Evolutionary conservation across 2,329 filamentous ascomycete genomes (phyloP), one percentile per base, ranked within the genome.

Genomic region (Hawksworthiomyces lignivorus): DNA sequence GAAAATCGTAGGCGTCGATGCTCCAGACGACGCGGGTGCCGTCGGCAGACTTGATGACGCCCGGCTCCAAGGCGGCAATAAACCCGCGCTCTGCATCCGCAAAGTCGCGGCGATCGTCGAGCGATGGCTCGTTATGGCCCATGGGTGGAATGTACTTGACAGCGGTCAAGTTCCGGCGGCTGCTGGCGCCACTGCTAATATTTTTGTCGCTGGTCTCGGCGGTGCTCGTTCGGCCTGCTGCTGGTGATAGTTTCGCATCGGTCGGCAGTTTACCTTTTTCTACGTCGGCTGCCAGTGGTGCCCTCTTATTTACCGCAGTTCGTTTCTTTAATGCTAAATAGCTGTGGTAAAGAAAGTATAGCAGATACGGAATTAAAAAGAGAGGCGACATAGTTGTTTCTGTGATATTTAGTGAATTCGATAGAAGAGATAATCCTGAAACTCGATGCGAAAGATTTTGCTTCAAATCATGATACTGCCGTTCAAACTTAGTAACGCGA

Each of bases 41-140:
- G 29, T 39, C 37, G n/a, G 37, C 37, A 14, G 29, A 18, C 29
- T 27, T 32, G 20, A 39, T 20, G 21, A 39, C 15, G 21, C 37
- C 37, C n/a, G 37, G 37, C 10, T 39, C 17, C 4, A 39, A 30
- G 1, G 37, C 37, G 1, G 37, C 37, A 14, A 39, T 33, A 12
- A 39, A 39, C 11, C 37, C 37, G 29, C 37, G 37, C 15, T 39
- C 37, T 9, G 37, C 37, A 11, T 39, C 37, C 4, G 20, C 37
- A 14, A 26, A 39, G 15, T 39, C 37, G 15, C 18, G 29, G 15
- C 21, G 20, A 22, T 39, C 37, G n/a, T 33, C 37, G 19, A 39
- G 27, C 7, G 37, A 39, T 5, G 37, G 37, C 20, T 39, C 37
- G 37, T 39, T 27, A 30, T n/a, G n/a, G n/a, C n/a, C n/a, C n/a